These are phyloP conservation scores for Choanephora cucurbitarum DNA, from an alignment of 371 early-diverging fungal species.

Conservation along the genomic window DNA sequence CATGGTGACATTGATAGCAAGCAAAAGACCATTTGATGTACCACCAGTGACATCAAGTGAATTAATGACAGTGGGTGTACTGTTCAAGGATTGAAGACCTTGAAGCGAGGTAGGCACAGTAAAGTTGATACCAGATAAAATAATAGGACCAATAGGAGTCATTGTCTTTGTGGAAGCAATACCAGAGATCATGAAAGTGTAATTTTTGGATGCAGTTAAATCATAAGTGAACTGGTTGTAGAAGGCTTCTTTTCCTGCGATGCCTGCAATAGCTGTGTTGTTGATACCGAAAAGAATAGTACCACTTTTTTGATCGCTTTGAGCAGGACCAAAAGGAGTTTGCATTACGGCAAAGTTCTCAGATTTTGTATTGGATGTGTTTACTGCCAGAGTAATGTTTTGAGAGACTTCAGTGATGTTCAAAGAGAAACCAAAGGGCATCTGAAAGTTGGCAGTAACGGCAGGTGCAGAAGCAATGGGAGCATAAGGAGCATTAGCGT, in stretches of 20 bases:
- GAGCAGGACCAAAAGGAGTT: conserved; percentile 45
- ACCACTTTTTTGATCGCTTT: conserved; percentile 49
- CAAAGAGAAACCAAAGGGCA: conserved; percentile 62
- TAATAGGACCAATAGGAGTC: conserved; percentile 64
- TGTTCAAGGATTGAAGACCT: conserved; percentile 65
- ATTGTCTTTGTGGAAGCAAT: conserved; percentile 52
- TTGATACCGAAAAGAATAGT: conserved; percentile 51
- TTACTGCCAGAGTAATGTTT: conserved; percentile 49
- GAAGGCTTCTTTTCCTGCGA: conserved; percentile 33
- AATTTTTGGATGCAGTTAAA: conserved; percentile 43
- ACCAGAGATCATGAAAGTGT: conserved; percentile 55
- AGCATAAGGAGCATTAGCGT: conserved; percentile 47
- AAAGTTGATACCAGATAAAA: conserved; percentile 59
- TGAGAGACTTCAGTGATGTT: conserved; percentile 58
- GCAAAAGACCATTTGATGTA: conserved; percentile 41
- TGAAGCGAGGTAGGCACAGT: conserved; percentile 51
- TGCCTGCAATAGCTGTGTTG: conserved; percentile 43
- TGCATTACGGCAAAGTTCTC: conserved; percentile 51
- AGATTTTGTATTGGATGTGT: conserved; percentile 19
- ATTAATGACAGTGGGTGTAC: conserved; percentile 58
- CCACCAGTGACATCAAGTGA: conserved; percentile 64
- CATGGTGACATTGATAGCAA: conserved; percentile 59
- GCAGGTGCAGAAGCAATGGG: conserved; percentile 51
- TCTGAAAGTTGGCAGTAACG: conserved; percentile 52
- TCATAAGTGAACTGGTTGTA: conserved; percentile 55